Base-by-base conservation (phyloP, 2,329 filamentous ascomycete genomes). In the Aspergillus sp. region DNA sequence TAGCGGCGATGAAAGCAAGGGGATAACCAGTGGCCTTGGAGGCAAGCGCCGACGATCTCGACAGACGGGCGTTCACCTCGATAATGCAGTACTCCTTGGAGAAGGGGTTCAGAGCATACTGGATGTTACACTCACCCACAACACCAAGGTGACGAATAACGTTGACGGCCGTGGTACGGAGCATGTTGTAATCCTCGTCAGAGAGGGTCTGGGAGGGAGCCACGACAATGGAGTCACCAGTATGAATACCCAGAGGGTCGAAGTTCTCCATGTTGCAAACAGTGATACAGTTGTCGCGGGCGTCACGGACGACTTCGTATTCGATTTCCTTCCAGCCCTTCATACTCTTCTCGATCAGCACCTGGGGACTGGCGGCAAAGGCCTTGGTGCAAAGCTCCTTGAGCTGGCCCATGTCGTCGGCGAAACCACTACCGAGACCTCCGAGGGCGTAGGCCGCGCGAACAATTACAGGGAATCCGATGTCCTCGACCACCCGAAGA, bases 221-320 rank as follows among this genome's bases (percentile, higher is more conserved):
- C 44, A 99, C 94, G 48, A 99, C 94, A 61, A 99, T 97, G 11
- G 93, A 97, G 71, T 99, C 94, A 72, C 94, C 94, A 2, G 94
- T 99, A 69, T 97, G 94, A 58, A 97, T 97, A 65, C 94, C 94
- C 1, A 99, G 86, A 50, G 94, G 94, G 72, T 99, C 94, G 67
- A 99, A 99, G 78, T 99, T 99, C 78, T 99, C 94, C 94, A 99
- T 97, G 79, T 99, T 99, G 75, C 94, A 99, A 57, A 99, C 94
- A 5, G 94, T 99, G 71, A 99, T 97, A 72, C 94, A 99, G 81
- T 97, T 97, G 78, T 99, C 92, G 64, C 91, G 86, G 52, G 87
- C 88, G 78, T 97, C 94, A 66, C 94, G 88, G 38, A 99, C 94
- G 57, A 97, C 94, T 74, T 99, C 94, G 69, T 97, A 99, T 74